Evolutionary conservation across 306 rosid genomes (phyloP), one percentile per base, ranked within the genome.

Genomic region (Echinosophora koreensis): DNA sequence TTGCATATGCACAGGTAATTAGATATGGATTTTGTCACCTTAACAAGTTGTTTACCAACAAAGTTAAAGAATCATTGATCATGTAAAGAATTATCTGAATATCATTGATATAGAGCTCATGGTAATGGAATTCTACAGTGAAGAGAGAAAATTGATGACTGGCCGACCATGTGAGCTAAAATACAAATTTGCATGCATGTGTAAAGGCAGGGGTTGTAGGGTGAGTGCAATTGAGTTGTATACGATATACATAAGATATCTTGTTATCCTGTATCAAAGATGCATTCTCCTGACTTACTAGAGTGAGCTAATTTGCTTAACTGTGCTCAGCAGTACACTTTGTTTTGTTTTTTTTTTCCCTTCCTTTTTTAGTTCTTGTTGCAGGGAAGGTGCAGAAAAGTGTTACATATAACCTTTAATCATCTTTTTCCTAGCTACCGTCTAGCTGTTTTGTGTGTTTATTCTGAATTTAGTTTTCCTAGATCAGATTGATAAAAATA

Each of bases 401-500:
- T 6, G 6, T 67, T 67, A 46, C 11, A 8, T 4, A 27, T 28
- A 11, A 28, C 16, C 27, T 7, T 63, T 47, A 13, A 46, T 47
- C 13, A 11, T 58, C 65, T 28, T 22, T 27, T 11, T 47, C 15
- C 50, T 41, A 14, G 11, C 22, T 6, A 39, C 16, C 49, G 52
- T 47, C 55, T 78, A 10, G 35, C 37, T 51, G 39, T 51, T 67
- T 14, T 7, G n/a, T 47, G 41, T 83, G 50, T 62, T 61, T 64
- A 46, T 18, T 60, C 37, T 49, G 52, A 73, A 64, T 71, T 47
- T 49, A 67, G 12, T 15, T 9, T 50, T 74, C 18, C 76, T 56
- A 32, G 50, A 22, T 46, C 60, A 62, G 52, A 78, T 66, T 54
- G 46, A 58, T 81, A 79, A 83, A 78, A 41, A 54, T 81, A 37